Evolutionary conservation across 2,329 filamentous ascomycete genomes (phyloP), one percentile per base, ranked within the genome.

Genomic region (Rugonectria rugulosa): DNA sequence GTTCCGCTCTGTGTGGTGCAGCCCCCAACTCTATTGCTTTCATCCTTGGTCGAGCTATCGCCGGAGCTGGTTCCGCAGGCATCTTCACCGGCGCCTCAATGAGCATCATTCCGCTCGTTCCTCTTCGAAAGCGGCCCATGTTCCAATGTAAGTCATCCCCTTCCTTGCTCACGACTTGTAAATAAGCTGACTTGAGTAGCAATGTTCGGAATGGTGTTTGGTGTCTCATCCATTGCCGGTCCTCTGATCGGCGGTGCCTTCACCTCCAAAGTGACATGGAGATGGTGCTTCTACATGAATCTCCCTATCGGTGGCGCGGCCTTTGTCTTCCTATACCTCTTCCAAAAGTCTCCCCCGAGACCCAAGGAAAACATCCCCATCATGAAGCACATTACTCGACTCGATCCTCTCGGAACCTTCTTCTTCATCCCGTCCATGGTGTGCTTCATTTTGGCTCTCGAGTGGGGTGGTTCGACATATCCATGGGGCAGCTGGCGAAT

Each of bases 241-340:
- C 82, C 82, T 9, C 71, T 85, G 6, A 70, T 85, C 6, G 82
- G 82, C 5, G 82, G 82, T 23, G 82, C 74, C 3, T 81, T 85
- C 50, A 82, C 81, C 2, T 72, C 77, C 27, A 68, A 68, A 6
- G 72, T 75, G 11, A 76, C 75, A 10, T 85, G 82, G 82, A 75
- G 76, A 43, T 81, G 83, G 83, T 85, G 83, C 64, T 85, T 85
- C 63, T 85, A 81, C 64, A 80, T 85, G 65, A 85, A 85, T 57
- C 75, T 85, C 14, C 83, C 83, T 7, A 75, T 85, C 47, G 83
- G 82, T 17, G 80, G 73, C 21, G 70, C 80, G n/a, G 78, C 79
- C 4, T 72, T 79, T n/a, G 9, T 78, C 10, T 78, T 79, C 48
- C 75, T 86, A 48, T 69, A 77, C 32, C 71, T 84, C 49, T 78